Percentiles rank a stretch among this genome's conserved stretches.
Conservation (phyloP, 2,329 filamentous ascomycete genomes). For the Annulohypoxylon truncatum region DNA sequence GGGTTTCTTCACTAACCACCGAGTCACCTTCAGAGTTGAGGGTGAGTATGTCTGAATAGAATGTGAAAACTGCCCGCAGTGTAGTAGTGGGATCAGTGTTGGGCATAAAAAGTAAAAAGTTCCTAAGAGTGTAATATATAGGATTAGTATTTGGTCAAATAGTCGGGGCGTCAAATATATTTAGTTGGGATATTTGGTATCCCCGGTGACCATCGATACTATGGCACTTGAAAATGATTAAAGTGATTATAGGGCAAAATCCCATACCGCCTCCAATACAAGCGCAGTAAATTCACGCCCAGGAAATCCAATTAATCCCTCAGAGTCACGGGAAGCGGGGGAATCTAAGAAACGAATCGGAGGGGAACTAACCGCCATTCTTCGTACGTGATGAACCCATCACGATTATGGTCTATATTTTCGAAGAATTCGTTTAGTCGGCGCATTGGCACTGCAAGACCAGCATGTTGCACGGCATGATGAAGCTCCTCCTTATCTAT, state of each 20-base stretch:
- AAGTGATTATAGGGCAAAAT: not conserved
- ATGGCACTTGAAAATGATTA: not conserved
- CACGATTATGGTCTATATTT: slow-evolving; percentile 89
- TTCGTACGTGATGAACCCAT: slow-evolving; percentile 88
- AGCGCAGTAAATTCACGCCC: not conserved
- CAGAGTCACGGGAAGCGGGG: slow-evolving; percentile 12
- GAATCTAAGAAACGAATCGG: not conserved
- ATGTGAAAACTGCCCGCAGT: slow-evolving; percentile 85
- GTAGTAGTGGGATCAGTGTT: slow-evolving; percentile 71
- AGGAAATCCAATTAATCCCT: slow-evolving; percentile 28
- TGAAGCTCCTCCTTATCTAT: slow-evolving; percentile 88
- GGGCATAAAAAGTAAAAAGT: slow-evolving; percentile 93
- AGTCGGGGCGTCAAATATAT: not conserved
- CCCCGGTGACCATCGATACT: not conserved
- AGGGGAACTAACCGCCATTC: slow-evolving; percentile 87
- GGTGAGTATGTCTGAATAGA: slow-evolving; percentile 89
- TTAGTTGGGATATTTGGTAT: not conserved
- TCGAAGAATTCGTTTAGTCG: slow-evolving; percentile 87
- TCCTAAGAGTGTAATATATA: slow-evolving; percentile 62
- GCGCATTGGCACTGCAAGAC: slow-evolving; percentile 79
- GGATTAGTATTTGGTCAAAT: slow-evolving; percentile 23
- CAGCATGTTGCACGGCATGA: slow-evolving; percentile 80
- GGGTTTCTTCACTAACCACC: slow-evolving; percentile 86
- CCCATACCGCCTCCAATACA: not conserved
- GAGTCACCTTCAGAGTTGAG: slow-evolving; percentile 96